Evolutionary conservation across 129 eudicot species (phyloP).

Genomic region (Calendula officinalis): DNA sequence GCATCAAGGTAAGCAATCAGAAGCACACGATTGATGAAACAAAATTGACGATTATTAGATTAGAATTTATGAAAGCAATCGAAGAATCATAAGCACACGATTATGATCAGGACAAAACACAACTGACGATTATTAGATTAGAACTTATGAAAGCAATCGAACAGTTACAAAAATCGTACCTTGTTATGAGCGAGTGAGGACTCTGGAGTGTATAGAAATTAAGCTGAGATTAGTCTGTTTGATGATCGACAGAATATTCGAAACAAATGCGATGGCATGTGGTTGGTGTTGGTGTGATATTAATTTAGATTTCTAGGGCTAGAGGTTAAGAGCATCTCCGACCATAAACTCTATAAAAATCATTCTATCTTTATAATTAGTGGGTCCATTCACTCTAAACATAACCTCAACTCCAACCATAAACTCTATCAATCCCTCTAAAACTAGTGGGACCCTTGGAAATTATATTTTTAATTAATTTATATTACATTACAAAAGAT

Average conservation of each 20-base stretch:
- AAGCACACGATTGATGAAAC: constrained; percentile 11
- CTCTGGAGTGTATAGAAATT: neutral
- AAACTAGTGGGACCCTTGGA: too few relatives aligned
- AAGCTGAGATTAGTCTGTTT: neutral
- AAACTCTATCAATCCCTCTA: too few relatives aligned
- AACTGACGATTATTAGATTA: neutral
- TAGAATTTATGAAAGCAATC: neutral
- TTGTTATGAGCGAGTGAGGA: constrained; percentile 8
- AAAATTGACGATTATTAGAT: neutral
- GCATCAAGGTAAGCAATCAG: constrained; percentile 1
- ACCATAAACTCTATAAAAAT: too few relatives aligned
- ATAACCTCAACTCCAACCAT: too few relatives aligned
- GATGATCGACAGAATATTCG: constrained; percentile 18
- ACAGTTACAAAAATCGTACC: constrained; percentile 9
- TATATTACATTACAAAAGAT: too few relatives aligned
- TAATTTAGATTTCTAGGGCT: neutral
- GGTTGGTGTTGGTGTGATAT: neutral
- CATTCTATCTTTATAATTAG: too few relatives aligned
- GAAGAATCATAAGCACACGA: constrained; percentile 2
- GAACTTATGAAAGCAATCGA: too few relatives aligned
- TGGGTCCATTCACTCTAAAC: too few relatives aligned
- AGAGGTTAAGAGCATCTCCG: too few relatives aligned
- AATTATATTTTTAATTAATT: too few relatives aligned
- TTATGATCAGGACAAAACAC: too few relatives aligned
- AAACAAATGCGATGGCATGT: neutral